Evolutionary conservation across 805 yeast species (phyloP), one percentile per base, ranked within the genome.

Genomic region (Yamadazyma ubonensis): DNA sequence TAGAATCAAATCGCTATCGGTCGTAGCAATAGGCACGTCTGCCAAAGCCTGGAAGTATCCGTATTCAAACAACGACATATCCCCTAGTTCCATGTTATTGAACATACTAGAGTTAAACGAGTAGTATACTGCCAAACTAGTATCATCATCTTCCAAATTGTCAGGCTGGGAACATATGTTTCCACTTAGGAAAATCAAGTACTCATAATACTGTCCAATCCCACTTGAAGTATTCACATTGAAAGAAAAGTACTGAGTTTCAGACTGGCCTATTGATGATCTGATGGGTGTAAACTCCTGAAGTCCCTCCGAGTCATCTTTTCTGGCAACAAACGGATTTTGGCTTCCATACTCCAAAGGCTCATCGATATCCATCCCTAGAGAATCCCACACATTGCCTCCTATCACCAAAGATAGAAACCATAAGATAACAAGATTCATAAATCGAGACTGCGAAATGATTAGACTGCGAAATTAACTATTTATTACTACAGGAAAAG

Each of bases 121-220:
- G 42, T 58, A 63, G 50, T 67, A 67, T 12, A 68, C 70, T 8
- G 63, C 57, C 27, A 68, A 47, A 40, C 59, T 47, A 2, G 66
- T 46, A 20, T 55, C 53, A 39, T 55, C 50, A n/a, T 39, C 50
- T 1, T 27, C 31, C 10, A 57, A 34, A 41, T 58, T 52, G 6
- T 22, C 36, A 0, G 73, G 70, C 39, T 63, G 62, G 4, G 56
- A 45, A 45, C 81, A 76, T 10, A 77, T 62, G 39, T 75, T 75
- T 2, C 79, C 82, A 11, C 78, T 70, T 12, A 77, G 42, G 46
- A 73, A 77, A 30, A 76, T 60, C 54, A 76, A 58, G 38, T 66
- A 59, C 48, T 76, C 71, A 50, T 68, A 75, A 45, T 63, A 63
- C 29, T 65, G 66, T 2, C 77, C 74, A 18, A 73, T 38, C 1